A percentile compares a stretch with the other conserved stretches of the same genome.
Conservation (phyloP, 331 rosid species). For the Erythrophleum ivorense region DNA sequence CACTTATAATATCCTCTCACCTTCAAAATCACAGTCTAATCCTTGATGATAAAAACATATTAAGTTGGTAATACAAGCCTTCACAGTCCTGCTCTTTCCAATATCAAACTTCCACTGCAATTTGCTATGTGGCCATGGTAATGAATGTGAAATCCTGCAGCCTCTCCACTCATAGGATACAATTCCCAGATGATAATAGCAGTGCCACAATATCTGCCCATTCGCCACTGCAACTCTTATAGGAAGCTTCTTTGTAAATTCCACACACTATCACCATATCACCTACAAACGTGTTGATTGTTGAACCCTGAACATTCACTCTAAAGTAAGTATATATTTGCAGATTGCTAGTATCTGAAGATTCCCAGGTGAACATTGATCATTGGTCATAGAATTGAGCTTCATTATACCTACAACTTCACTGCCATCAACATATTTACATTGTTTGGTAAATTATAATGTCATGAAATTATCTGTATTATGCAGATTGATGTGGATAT, state of each 20-base stretch:
- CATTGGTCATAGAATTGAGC: slow-evolving; percentile 29
- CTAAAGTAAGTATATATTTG: slow-evolving; percentile 10
- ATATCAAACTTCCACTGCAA: not conserved
- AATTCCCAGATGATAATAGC: slow-evolving; percentile 8
- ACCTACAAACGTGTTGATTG: slow-evolving; percentile 23
- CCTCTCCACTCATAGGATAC: slow-evolving; percentile 3
- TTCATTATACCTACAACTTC: slow-evolving; percentile 10
- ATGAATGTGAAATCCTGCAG: not conserved
- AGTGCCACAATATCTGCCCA: not conserved
- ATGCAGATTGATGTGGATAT: slow-evolving; percentile 96
- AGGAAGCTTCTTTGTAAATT: not conserved
- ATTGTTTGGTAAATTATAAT: slow-evolving; percentile 22
- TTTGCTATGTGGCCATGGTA: not conserved
- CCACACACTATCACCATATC: not conserved
- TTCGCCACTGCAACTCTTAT: not conserved
- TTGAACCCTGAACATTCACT: slow-evolving; percentile 16
- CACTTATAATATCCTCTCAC: not conserved
- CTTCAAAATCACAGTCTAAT: not conserved
- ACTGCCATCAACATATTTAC: not conserved
- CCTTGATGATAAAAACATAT: slow-evolving; percentile 8
- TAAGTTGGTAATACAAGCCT: not conserved
- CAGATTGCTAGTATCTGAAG: slow-evolving; percentile 17
- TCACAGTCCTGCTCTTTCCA: not conserved
- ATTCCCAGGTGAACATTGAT: slow-evolving; percentile 30
- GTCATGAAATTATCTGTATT: slow-evolving; percentile 28